Conservation (phyloP, 169 alveolate genomes). For the Eimeria sp. region DNA sequence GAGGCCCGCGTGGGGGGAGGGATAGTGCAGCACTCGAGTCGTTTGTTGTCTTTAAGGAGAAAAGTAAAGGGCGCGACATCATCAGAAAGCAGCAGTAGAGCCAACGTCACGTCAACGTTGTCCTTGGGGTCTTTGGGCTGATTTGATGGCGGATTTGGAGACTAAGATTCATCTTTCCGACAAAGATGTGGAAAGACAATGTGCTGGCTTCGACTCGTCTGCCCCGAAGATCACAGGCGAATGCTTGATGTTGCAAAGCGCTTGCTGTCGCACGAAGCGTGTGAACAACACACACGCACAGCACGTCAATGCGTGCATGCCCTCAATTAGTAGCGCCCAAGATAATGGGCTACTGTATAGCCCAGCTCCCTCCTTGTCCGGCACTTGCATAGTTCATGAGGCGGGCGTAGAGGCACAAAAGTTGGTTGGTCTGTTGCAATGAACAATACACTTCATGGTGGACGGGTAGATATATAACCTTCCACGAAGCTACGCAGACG, state of each 20-base stretch:
- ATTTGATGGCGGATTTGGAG: constrained; percentile 4
- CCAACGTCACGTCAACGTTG: constrained; percentile 52
- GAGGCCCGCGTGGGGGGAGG: constrained; percentile 31
- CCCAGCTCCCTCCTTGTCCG: constrained; percentile 25
- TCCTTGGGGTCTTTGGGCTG: constrained; percentile 31
- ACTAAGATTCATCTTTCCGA: constrained; percentile 13
- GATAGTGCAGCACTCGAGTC: constrained; percentile 51
- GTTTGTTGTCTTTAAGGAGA: constrained; percentile 47
- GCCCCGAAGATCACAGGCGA: constrained; percentile 10
- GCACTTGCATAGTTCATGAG: constrained; percentile 22
- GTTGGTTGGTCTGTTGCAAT: constrained; percentile 12
- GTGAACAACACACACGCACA: constrained; percentile 8
- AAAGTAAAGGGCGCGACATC: constrained; percentile 17
- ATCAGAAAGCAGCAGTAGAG: constrained; percentile 12
- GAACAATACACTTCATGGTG: background rate
- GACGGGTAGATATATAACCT: background rate
- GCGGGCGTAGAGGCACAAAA: constrained; percentile 34
- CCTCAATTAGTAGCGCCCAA: background rate
- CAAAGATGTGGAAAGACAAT: constrained; percentile 63
- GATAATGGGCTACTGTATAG: background rate
- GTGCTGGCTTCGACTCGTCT: background rate
- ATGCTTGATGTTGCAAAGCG: constrained; percentile 17
- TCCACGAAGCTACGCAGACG: background rate
- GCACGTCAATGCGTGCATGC: constrained; percentile 5
- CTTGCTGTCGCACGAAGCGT: background rate